These are phyloP conservation scores for Patellifolia procumbens DNA, from an alignment of 179 eudicot species.

Conservation along the genomic window DNA sequence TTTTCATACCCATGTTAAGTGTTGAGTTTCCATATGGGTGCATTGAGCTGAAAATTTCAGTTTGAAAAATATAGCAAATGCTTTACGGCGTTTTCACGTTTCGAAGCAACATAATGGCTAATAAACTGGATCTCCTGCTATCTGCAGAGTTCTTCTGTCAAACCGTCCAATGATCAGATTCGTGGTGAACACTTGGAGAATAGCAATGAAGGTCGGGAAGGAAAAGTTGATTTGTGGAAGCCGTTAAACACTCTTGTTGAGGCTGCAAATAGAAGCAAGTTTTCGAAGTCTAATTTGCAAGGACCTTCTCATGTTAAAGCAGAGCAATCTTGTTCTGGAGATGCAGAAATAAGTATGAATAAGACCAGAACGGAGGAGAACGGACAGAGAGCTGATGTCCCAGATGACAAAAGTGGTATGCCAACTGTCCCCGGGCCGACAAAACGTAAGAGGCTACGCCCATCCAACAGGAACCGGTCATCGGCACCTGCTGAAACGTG, in stretches of 20 bases:
- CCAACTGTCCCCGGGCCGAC: constrained; percentile 36
- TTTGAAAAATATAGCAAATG: background rate
- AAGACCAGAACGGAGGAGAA: constrained; percentile 51
- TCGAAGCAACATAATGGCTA: background rate
- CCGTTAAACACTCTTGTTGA: constrained; percentile 85
- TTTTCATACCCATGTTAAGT: background rate
- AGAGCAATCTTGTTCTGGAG: constrained; percentile 44
- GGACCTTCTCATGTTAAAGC: constrained; percentile 52
- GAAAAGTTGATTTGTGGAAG: constrained; percentile 77
- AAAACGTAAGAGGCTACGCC: constrained; percentile 52
- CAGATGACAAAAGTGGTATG: constrained; percentile 43
- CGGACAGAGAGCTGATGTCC: constrained; percentile 39
- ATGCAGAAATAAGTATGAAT: constrained; percentile 35
- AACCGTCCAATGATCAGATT: constrained; percentile 44
- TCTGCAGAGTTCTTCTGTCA: constrained; percentile 61
- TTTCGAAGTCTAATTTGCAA: constrained; percentile 54
- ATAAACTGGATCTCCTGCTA: constrained; percentile 7
- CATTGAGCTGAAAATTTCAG: background rate
- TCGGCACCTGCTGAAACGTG: constrained; percentile 38
- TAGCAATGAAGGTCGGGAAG: constrained; percentile 53
- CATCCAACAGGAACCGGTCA: constrained; percentile 34
- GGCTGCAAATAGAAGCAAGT: constrained; percentile 85
- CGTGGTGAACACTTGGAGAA: constrained; percentile 46
- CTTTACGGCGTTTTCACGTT: background rate
- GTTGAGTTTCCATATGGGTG: background rate